phyloP scores from a whole-genome alignment of 805 yeast genomes.

The Dipodascus albidus region DNA sequence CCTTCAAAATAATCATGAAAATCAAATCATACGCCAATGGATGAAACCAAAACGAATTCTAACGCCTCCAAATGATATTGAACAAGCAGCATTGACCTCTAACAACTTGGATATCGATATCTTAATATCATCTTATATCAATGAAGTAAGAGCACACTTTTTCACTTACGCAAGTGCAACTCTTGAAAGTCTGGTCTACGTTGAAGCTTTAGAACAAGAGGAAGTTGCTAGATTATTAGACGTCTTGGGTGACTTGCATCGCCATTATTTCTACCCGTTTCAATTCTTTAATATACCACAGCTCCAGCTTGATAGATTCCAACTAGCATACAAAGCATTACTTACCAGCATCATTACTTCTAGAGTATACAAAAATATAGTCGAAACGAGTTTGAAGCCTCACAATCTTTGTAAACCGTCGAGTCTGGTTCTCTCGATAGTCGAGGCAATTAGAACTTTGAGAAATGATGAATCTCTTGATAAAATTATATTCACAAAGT shows the following conservation, averaged over 20 bases:
- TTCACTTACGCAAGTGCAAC: neutral
- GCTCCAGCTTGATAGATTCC: constrained; percentile 2
- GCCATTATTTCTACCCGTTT: constrained; percentile 11
- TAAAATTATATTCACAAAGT: constrained; percentile 10
- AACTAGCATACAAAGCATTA: constrained; percentile 15
- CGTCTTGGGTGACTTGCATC: constrained; percentile 4
- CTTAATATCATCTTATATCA: neutral
- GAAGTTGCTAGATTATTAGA: neutral
- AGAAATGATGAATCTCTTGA: constrained; percentile 17
- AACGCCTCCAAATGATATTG: neutral
- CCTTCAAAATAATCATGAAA: neutral
- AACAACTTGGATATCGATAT: neutral
- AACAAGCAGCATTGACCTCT: neutral
- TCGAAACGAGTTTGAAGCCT: constrained; percentile 6
- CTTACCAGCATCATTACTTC: constrained; percentile 11
- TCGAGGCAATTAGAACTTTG: constrained; percentile 6
- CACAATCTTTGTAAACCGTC: constrained; percentile 7
- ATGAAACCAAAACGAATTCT: neutral
- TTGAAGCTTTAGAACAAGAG: neutral
- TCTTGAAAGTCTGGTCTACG: neutral
- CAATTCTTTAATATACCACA: constrained; percentile 1
- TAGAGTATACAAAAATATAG: constrained; percentile 3
- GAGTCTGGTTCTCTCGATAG: neutral
- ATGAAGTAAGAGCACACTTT: neutral
- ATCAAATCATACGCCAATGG: neutral